phyloP scores from a whole-genome alignment of 371 early-diverging fungal species.

The Mucor saturninus region DNA sequence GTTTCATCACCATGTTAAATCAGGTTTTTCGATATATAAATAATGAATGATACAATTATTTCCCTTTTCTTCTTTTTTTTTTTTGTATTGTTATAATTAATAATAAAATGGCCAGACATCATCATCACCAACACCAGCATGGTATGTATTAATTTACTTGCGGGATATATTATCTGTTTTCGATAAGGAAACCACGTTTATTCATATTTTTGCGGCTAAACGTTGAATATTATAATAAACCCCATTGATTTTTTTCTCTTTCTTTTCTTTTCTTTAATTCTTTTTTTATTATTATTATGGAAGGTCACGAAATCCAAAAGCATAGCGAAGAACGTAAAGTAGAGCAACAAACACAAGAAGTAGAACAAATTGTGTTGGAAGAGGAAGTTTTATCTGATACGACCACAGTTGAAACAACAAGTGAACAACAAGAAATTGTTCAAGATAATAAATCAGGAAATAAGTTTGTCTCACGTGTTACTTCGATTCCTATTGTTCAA shows the following conservation, averaged over 20 bases:
- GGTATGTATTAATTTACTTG: not conserved
- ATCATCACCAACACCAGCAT: conserved; percentile 6
- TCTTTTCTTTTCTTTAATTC: not conserved
- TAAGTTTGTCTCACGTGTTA: conserved; percentile 60
- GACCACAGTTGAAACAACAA: conserved; percentile 6
- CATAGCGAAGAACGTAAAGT: not conserved
- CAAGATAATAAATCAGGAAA: not conserved
- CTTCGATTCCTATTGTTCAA: conserved; percentile 66
- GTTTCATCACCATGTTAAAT: conserved; percentile 10
- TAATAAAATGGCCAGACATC: conserved; percentile 14
- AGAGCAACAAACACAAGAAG: not conserved
- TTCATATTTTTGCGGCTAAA: not conserved
- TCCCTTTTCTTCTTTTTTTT: conserved; percentile 8
- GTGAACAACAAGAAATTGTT: not conserved
- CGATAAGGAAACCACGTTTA: too few relatives aligned
- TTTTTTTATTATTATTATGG: conserved; percentile 1
- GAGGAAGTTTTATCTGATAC: conserved; percentile 21
- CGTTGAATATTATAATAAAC: not conserved
- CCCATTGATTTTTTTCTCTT: not conserved
- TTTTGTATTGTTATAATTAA: conserved; percentile 14
- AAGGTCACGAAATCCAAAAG: conserved; percentile 5
- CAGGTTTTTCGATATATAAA: conserved; percentile 3
- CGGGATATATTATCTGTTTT: not conserved
- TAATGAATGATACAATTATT: not conserved
- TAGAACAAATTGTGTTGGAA: conserved; percentile 13